phyloP scores from a whole-genome alignment of 176 grass and related monocot genomes.

The Puya raimondii region DNA sequence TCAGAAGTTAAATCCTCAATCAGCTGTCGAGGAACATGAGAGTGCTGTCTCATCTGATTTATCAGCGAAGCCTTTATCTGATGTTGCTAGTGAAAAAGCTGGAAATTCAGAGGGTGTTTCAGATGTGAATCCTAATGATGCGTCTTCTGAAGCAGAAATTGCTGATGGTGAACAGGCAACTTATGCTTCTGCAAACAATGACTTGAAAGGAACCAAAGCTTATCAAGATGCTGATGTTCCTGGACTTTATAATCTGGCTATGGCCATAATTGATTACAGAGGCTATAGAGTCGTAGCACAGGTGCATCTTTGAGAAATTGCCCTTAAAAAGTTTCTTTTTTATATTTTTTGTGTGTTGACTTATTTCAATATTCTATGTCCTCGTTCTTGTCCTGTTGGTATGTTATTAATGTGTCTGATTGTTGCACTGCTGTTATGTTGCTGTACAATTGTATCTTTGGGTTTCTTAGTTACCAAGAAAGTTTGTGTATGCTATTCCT shows the following conservation, averaged over 20 bases:
- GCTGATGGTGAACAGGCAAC: slow-evolving; percentile 91
- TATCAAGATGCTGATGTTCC: slow-evolving; percentile 95
- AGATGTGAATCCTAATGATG: slow-evolving; percentile 24
- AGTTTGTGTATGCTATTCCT: neutral
- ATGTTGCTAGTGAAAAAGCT: slow-evolving; percentile 9
- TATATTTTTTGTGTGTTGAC: neutral
- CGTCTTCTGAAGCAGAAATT: slow-evolving; percentile 58
- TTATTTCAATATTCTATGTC: neutral
- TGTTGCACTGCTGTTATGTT: too few relatives aligned
- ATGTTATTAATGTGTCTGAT: neutral
- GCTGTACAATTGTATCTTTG: too few relatives aligned
- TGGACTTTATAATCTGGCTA: slow-evolving; percentile 97
- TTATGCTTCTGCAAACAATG: slow-evolving; percentile 99
- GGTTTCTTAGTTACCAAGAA: neutral
- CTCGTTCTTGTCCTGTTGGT: neutral
- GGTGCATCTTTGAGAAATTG: slow-evolving; percentile 28
- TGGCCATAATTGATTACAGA: slow-evolving; percentile 98
- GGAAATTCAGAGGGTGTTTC: slow-evolving; percentile 20
- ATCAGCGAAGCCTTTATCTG: slow-evolving; percentile 15
- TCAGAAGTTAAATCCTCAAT: slow-evolving; percentile 31
- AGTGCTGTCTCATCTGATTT: slow-evolving; percentile 19
- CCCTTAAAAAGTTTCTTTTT: neutral
- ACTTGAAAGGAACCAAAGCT: slow-evolving; percentile 94
- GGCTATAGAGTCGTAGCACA: slow-evolving; percentile 97
- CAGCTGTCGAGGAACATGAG: slow-evolving; percentile 15